Conservation (phyloP, 169 alveolate species). For the Besnoitia besnoiti region DNA sequence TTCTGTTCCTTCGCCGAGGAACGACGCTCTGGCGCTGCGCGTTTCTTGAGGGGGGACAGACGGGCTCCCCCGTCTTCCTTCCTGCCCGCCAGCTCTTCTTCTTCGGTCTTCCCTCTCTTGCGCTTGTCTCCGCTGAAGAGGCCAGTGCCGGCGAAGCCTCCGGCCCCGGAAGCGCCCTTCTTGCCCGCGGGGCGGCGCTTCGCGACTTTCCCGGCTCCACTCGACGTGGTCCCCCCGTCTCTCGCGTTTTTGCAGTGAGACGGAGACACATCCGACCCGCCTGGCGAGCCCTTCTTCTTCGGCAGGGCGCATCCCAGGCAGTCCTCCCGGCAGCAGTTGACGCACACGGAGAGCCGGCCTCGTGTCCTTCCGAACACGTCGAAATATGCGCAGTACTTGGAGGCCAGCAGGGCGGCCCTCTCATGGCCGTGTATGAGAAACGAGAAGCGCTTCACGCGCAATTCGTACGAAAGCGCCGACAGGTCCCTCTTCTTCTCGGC, state of each 20-base stretch:
- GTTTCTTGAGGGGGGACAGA: background rate
- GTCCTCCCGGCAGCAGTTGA: background rate
- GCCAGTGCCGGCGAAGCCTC: no score
- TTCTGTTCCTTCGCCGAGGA: no score
- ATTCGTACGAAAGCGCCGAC: background rate
- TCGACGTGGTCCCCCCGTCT: background rate
- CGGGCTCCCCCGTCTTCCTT: background rate
- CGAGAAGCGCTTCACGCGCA: background rate
- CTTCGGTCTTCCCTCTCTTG: background rate
- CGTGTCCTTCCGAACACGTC: background rate
- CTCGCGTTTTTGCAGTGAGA: background rate
- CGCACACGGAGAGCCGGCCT: slow-evolving; percentile 14
- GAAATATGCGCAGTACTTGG: background rate
- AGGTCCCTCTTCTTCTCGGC: background rate
- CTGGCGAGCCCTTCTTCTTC: slow-evolving; percentile 33
- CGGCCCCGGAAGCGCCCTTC: background rate
- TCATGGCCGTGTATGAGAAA: background rate
- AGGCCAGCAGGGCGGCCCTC: background rate
- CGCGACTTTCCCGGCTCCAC: background rate
- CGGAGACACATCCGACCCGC: background rate
- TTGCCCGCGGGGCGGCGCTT: background rate
- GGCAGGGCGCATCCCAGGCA: background rate
- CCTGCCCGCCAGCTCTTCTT: background rate
- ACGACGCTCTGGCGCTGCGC: no score
- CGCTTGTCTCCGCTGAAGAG: background rate